These are phyloP conservation scores for Starmerella gropengiesseri DNA, from an alignment of 805 yeast genomes.

Conservation along the genomic window DNA sequence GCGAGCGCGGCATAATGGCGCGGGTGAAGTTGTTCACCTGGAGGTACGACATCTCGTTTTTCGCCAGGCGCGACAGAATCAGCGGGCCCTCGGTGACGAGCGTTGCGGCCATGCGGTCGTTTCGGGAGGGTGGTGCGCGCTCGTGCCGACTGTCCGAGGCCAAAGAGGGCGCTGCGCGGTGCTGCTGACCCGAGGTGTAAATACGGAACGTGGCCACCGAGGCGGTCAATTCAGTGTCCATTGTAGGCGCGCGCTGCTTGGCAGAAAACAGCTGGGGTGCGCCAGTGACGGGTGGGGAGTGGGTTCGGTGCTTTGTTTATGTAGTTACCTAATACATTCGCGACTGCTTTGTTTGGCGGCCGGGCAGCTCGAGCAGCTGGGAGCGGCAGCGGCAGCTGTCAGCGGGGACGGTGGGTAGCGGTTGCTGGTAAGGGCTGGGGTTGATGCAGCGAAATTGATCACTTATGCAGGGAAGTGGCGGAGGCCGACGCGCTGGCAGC, in stretches of 20 bases:
- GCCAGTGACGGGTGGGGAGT: no score
- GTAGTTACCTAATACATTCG: not conserved
- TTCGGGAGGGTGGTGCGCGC: slow-evolving; percentile 11
- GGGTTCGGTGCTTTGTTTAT: not conserved
- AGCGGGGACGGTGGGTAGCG: no score
- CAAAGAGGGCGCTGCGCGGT: not conserved
- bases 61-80: slow-evolving; percentile 19
- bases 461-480: no score
- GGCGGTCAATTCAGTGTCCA: slow-evolving; percentile 17
- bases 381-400: no score
- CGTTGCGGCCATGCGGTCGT: slow-evolving; percentile 19
- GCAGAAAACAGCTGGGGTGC: no score
- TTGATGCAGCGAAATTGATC: no score
- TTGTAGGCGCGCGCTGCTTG: not conserved
- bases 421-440: no score
- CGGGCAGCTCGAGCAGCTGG: not conserved
- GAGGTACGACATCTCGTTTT: slow-evolving; percentile 24
- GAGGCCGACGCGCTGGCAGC: no score
- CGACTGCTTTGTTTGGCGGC: not conserved
- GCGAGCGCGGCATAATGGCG: slow-evolving; percentile 24
- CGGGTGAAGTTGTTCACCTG: slow-evolving; percentile 22
- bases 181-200: slow-evolving; percentile 8
- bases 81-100: slow-evolving; percentile 23
- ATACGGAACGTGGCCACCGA: slow-evolving; percentile 20
- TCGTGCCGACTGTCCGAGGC: not conserved